These are phyloP conservation scores for Stephania yunnanensis DNA, from an alignment of 164 flowering plant species.

Conservation along the genomic window DNA sequence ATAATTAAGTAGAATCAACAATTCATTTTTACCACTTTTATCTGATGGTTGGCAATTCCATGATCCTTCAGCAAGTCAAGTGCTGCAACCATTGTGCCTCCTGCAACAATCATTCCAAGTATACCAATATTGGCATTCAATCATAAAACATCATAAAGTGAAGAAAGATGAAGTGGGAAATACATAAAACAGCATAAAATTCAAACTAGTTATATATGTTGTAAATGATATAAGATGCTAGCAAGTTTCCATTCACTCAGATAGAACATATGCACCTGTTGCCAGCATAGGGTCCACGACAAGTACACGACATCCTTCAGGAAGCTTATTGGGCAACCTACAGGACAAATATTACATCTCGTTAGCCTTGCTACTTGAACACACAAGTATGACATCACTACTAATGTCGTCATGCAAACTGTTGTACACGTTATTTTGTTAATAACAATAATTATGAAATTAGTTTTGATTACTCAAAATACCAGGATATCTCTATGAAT, in stretches of 20 bases:
- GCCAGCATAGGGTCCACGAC: slow-evolving; percentile 98
- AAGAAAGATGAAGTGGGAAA: background rate
- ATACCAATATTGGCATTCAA: background rate
- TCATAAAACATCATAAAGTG: background rate
- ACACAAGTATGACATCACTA: no score
- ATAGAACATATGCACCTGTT: slow-evolving; percentile 48
- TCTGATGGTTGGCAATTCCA: slow-evolving; percentile 65
- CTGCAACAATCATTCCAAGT: slow-evolving; percentile 30
- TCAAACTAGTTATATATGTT: background rate
- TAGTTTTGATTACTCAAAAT: no score
- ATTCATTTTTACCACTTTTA: slow-evolving; percentile 64
- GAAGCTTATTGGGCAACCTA: slow-evolving; percentile 80
- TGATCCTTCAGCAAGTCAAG: slow-evolving; percentile 62
- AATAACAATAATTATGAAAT: no score
- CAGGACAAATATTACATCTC: background rate
- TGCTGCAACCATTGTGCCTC: slow-evolving; percentile 86
- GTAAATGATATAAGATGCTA: background rate
- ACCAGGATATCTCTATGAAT: no score
- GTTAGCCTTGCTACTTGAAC: background rate
- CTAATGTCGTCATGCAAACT: no score
- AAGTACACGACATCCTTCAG: slow-evolving; percentile 76
- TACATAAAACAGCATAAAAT: background rate
- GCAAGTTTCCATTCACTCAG: background rate
- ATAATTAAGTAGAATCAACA: background rate
- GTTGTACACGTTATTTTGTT: no score